These are phyloP conservation scores for Phytophthora hybrid DNA, from an alignment of 352 stramenopile species.

Conservation along the genomic window DNA sequence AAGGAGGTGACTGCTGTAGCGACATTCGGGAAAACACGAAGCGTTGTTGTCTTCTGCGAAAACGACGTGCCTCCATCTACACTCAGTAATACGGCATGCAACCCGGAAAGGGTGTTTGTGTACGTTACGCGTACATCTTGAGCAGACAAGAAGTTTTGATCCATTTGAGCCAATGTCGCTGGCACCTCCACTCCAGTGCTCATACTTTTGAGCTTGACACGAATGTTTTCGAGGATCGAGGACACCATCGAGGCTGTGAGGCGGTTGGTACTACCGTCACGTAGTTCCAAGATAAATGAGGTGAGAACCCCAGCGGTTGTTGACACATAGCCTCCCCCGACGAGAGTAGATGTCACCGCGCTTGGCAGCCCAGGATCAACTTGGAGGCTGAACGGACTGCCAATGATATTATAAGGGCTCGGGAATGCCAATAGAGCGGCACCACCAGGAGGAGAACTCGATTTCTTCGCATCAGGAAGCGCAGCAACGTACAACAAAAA, in stretches of 20 bases:
- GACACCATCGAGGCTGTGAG: slow-evolving; percentile 24
- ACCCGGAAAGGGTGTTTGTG: slow-evolving; percentile 36
- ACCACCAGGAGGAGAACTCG: slow-evolving; percentile 20
- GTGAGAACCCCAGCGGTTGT: slow-evolving; percentile 46
- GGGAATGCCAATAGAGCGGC: slow-evolving; percentile 46
- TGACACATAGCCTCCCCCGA: slow-evolving; percentile 41
- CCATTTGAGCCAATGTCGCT: slow-evolving; percentile 15
- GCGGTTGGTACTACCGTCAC: slow-evolving; percentile 45
- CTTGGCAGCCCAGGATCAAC: slow-evolving; percentile 48
- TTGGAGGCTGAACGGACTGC: slow-evolving; percentile 55
- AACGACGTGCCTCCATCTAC: slow-evolving; percentile 40
- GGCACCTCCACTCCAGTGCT: slow-evolving; percentile 12
- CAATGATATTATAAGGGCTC: slow-evolving; percentile 44
- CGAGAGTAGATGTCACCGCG: slow-evolving; percentile 41
- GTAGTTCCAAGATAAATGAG: slow-evolving; percentile 49
- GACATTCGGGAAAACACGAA: slow-evolving; percentile 42
- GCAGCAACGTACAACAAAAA: slow-evolving; percentile 58
- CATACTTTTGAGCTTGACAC: slow-evolving; percentile 23
- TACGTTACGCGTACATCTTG: slow-evolving; percentile 38
- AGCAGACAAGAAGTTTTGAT: slow-evolving; percentile 16
- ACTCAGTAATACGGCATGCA: slow-evolving; percentile 50
- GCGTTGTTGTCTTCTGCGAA: slow-evolving; percentile 33
- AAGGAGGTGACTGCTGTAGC: slow-evolving; percentile 46
- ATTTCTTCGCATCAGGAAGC: slow-evolving; percentile 31
- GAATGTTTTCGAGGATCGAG: slow-evolving; percentile 2